Evolutionary conservation across 331 rosid species (phyloP), one percentile per base, ranked within the genome.

Genomic region (Erythrophleum ivorense): DNA sequence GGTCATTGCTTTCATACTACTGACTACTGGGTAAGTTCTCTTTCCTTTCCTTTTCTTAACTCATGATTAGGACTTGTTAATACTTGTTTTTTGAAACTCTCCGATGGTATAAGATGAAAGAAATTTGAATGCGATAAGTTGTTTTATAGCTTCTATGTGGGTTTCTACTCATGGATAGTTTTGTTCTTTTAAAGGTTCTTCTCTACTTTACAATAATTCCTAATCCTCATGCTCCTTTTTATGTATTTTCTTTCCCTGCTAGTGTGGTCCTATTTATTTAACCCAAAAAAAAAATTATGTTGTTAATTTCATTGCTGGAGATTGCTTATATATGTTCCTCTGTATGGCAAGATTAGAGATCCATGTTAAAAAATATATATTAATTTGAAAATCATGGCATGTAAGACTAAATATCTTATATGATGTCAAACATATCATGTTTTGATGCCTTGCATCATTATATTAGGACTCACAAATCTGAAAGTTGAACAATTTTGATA

Each of bases 1-100:
- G 98, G 57, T 91, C 76, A 69, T 86, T 64, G 87, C 99, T 84
- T 78, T 92, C 84, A 29, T 88, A 78, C 71, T 96, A 70, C 82
- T 96, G 65, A 73, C 73, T 85, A 81, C 88, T 9, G 90, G 88
- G 99, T 92, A 85, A 83, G 88, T 77, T 77, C 80, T 74, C 72
- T 38, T 75, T 54, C n/a, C 60, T 55, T 76, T 64, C 13, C 36
- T 62, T 38, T 65, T 48, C 67, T 34, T 62, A 36, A 50, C 45
- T 43, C 52, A 9, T 66, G 33, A 60, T 81, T 58, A 41, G 71
- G 60, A 76, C 70, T 18, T 16, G 9, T 8, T 29, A 29, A 62
- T 34, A 66, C 79, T 71, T 66, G 73, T 82, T 78, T n/a, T 53
- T 50, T 16, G n/a, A 12, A 75, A 50, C 54, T 46, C 21, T 48